A percentile compares a stretch with the other conserved stretches of the same genome.
Conservation (phyloP, 768 basidiomycete genomes). For the Suillus subalutaceus region DNA sequence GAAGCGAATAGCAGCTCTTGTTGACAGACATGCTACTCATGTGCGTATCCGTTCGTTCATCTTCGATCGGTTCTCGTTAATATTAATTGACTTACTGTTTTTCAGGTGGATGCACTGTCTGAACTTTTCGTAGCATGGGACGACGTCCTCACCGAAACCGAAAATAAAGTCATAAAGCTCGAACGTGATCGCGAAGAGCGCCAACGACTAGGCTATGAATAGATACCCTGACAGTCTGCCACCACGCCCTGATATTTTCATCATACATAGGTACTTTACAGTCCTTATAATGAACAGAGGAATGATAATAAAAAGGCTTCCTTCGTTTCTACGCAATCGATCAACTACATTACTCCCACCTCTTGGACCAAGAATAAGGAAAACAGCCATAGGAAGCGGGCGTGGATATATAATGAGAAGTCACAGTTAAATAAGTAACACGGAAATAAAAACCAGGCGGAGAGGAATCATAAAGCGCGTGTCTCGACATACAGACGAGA, state of each 20-base stretch:
- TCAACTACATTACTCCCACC: constrained; percentile 22
- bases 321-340: constrained; percentile 22
- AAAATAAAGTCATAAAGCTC: constrained; percentile 56
- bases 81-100: constrained; percentile 3
- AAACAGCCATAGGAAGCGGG: constrained; percentile 19
- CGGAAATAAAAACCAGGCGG: constrained; percentile 13
- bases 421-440: constrained; percentile 21
- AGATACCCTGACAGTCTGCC: background rate
- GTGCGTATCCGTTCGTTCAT: constrained; percentile 40
- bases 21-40: constrained; percentile 72
- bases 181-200: constrained; percentile 67
- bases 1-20: constrained; percentile 60
- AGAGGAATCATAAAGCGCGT: constrained; percentile 11
- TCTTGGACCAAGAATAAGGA: constrained; percentile 10
- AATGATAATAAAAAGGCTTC: background rate
- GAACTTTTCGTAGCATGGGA: constrained; percentile 89
- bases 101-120: constrained; percentile 77
- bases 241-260: background rate
- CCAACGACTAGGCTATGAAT: constrained; percentile 62
- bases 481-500: constrained; percentile 12
- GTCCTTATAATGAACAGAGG: background rate
- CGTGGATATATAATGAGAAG: constrained; percentile 17
- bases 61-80: background rate
- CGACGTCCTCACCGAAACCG: constrained; percentile 69
- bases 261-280: background rate